These are phyloP conservation scores for Ilex aquifolium DNA, from an alignment of 257 asterid genomes.

Conservation along the genomic window DNA sequence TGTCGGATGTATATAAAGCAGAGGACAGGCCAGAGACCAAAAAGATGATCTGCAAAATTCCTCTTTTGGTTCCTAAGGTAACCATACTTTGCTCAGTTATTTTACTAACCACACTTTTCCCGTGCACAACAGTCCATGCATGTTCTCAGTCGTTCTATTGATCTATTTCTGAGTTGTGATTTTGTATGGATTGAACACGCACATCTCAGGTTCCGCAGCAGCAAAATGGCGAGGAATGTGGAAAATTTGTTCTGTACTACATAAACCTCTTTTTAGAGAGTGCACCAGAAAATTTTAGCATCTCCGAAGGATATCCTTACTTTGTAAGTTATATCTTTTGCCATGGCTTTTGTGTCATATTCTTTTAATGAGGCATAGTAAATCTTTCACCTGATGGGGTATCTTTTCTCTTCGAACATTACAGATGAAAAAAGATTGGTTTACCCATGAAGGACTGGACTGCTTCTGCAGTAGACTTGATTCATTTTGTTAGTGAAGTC, in stretches of 20 bases:
- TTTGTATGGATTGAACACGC: constrained; percentile 2
- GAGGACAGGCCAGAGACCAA: constrained; percentile 29
- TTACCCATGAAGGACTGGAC: constrained; percentile 36
- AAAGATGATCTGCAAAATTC: constrained; percentile 31
- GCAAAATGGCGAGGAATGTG: constrained; percentile 46
- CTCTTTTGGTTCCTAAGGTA: constrained; percentile 55
- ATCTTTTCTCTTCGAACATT: constrained; percentile 1
- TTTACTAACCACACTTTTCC: neutral
- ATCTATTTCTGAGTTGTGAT: neutral
- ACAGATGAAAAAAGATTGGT: constrained; percentile 62
- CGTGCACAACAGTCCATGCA: too few species aligned
- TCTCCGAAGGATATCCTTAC: constrained; percentile 51
- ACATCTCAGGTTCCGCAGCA: constrained; percentile 71
- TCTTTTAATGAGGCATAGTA: neutral
- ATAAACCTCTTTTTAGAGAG: constrained; percentile 38
- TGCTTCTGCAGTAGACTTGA: constrained; percentile 33
- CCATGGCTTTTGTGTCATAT: neutral
- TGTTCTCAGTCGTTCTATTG: too few species aligned
- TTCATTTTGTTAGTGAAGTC: constrained; percentile 1
- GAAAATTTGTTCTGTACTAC: constrained; percentile 48
- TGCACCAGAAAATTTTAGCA: constrained; percentile 39
- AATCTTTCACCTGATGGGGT: neutral
- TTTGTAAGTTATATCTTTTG: constrained; percentile 42
- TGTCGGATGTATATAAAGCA: constrained; percentile 35
- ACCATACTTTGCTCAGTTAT: constrained; percentile 1